A percentile compares a stretch with the other conserved stretches of the same genome.
Conservation (phyloP, 306 rosid genomes). For the cucumber (Cucumis sativus) region Cucumber_9930_V3 NC_026660.2:30979501-30980000, state of each 20-base stretch:
- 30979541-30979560: not conserved
- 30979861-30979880: not conserved
- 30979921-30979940: slow-evolving; percentile 41
- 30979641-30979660: not conserved
- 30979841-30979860: not conserved
- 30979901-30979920: slow-evolving; percentile 37
- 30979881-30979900: slow-evolving; percentile 93
- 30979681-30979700: not conserved
- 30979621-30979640: not conserved
- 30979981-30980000: slow-evolving; percentile 57
- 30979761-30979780: not conserved
- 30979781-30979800: not conserved
- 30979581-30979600: not conserved
- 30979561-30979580: not conserved
- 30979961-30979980: slow-evolving; percentile 32
- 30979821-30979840: too few species aligned
- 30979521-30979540: not conserved
- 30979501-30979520: not conserved
- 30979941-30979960: slow-evolving; percentile 60
- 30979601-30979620: not conserved
- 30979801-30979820: too few species aligned
- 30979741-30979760: not conserved
- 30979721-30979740: not conserved
- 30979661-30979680: not conserved
- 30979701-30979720: not conserved